Evolutionary conservation across 345 rosid species (phyloP), one percentile per base, ranked within the genome.

Genomic region (Brassica rapa): DNA sequence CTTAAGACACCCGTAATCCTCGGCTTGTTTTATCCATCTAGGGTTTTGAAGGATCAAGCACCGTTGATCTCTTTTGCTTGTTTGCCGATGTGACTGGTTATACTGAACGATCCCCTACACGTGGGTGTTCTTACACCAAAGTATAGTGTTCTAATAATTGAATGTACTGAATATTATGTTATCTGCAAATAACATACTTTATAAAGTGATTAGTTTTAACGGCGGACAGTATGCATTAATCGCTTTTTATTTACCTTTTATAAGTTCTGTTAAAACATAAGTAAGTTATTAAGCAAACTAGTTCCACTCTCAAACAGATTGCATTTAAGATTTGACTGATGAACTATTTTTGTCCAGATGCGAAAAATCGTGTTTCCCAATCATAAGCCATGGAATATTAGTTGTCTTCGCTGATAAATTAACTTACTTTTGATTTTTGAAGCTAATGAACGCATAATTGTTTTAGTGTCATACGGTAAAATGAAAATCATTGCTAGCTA

Each of bases 1-100:
- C 27, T 24, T 62, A 59, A 74, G 62, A 80, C 79, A 80, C 82
- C 82, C 82, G 79, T 74, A 80, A 74, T 80, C 82, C 82, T 80
- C 79, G 79, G 75, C 67, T 80, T 74, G 32, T 60, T 46, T 46
- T 46, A 46, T 46, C 55, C 55, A 46, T 46, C 7, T 46, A 46
- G 55, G 15, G 55, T 46, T 46, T 46, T 30, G 37, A 77, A 37
- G 60, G 66, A 39, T 29, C 49, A 56, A 64, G 67, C 68, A 72
- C 77, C 81, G 72, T 66, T 66, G 71, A 77, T 64, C 66, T 64
- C 66, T 71, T 70, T 55, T 65, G 76, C 15, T 39, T 16, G 49
- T 62, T 70, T n/a, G n/a, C 3, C 12, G 75, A 77, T 70, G 70
- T 70, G 80, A 62, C 64, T 64, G 61, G 66, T 16, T 51, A 55